phyloP scores from a whole-genome alignment of 805 yeast genomes.

The Saturnispora zaruensis region DNA sequence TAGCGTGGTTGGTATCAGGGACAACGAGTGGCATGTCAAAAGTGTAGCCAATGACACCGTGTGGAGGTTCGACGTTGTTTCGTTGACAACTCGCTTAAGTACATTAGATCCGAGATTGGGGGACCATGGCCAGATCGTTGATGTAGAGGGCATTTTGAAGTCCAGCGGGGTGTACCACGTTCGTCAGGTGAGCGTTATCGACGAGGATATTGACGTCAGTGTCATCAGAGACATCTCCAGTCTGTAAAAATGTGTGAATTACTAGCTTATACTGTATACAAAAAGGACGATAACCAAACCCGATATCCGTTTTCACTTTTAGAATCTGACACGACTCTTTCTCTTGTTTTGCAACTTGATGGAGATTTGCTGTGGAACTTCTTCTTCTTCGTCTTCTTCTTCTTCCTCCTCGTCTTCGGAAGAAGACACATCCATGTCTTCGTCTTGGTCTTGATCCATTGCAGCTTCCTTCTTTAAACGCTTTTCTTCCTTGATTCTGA shows the following conservation, averaged over 20 bases:
- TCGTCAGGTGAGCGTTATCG: neutral
- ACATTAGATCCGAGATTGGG: slow-evolving; percentile 3
- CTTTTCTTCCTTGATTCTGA: slow-evolving; percentile 67
- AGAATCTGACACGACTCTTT: slow-evolving; percentile 35
- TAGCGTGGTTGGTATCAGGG: neutral
- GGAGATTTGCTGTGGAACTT: slow-evolving; percentile 43
- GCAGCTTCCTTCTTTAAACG: slow-evolving; percentile 41
- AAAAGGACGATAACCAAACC: slow-evolving; percentile 1
- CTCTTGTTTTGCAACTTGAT: slow-evolving; percentile 52
- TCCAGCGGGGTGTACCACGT: neutral
- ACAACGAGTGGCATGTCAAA: neutral
- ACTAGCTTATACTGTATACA: slow-evolving; percentile 1
- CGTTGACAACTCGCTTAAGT: neutral
- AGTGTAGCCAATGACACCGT: neutral
- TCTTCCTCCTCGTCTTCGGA: slow-evolving; percentile 29
- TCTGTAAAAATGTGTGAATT: neutral
- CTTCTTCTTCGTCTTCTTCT: slow-evolving; percentile 34
- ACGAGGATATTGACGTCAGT: neutral
- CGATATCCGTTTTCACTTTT: slow-evolving; percentile 17
- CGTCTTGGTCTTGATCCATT: slow-evolving; percentile 37
- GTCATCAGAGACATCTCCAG: neutral
- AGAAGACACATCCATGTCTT: slow-evolving; percentile 35
- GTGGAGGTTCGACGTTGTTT: neutral
- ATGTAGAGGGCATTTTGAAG: slow-evolving; percentile 3
- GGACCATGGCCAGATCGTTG: slow-evolving; percentile 7